Percentiles rank a stretch among this genome's conserved stretches.
Conservation (phyloP, 768 basidiomycete species). For the Bullera alba region DNA sequence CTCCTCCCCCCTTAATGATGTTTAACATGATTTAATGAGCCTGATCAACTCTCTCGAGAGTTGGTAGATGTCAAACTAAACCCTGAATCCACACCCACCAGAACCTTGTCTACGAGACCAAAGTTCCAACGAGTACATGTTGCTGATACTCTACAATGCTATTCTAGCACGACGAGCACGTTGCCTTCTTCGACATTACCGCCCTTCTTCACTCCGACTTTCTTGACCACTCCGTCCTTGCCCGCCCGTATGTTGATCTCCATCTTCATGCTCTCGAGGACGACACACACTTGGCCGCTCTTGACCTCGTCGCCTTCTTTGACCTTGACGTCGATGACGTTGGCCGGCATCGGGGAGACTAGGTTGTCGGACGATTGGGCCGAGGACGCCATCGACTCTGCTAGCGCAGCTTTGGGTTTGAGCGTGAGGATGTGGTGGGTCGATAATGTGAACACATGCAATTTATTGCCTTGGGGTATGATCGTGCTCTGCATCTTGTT, state of each 20-base stretch:
- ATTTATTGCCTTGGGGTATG: slow-evolving; percentile 63
- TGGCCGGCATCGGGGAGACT: slow-evolving; percentile 72
- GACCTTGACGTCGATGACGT: slow-evolving; percentile 82
- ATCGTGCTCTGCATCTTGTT: slow-evolving; percentile 61
- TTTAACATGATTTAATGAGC: slow-evolving; percentile 44
- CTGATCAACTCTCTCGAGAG: slow-evolving; percentile 30
- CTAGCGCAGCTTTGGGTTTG: slow-evolving; percentile 49
- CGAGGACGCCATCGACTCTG: slow-evolving; percentile 1
- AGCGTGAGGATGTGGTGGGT: slow-evolving; percentile 61
- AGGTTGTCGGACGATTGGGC: slow-evolving; percentile 11
- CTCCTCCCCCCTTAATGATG: slow-evolving; percentile 17
- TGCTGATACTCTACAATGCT: too few species aligned
- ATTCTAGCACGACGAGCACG: too few species aligned
- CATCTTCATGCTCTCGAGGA: slow-evolving; percentile 96
- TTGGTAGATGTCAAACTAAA: slow-evolving; percentile 34
- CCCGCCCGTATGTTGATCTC: slow-evolving; percentile 78
- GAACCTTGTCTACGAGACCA: neutral
- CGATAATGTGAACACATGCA: slow-evolving; percentile 64
- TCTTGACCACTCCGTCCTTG: slow-evolving; percentile 60
- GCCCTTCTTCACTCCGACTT: slow-evolving; percentile 70
- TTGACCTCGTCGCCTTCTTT: slow-evolving; percentile 68
- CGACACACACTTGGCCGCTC: slow-evolving; percentile 70
- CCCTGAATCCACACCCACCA: slow-evolving; percentile 5
- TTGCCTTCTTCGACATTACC: slow-evolving; percentile 76
- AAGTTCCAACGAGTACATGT: too few species aligned